Evolutionary conservation across 345 rosid species (phyloP).

Genomic region (Ceriops tagal): DNA sequence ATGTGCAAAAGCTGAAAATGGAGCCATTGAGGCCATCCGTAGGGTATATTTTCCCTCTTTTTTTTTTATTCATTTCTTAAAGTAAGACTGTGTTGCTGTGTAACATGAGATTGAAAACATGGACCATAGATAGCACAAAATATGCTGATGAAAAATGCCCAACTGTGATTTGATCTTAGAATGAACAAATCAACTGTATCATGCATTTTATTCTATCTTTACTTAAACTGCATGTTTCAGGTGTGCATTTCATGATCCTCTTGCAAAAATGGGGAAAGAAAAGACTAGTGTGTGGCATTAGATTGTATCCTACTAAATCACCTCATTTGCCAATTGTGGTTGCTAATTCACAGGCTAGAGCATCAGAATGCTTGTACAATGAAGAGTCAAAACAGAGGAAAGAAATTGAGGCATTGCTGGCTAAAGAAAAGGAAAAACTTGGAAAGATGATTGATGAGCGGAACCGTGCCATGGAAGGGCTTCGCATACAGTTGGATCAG

Average conservation of each 20-base stretch:
- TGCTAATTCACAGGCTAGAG: conserved; percentile 46
- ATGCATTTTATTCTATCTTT: neutral
- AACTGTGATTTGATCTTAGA: neutral
- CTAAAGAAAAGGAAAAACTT: conserved; percentile 53
- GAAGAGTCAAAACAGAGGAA: conserved; percentile 67
- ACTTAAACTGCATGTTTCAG: no score
- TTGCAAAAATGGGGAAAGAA: no score
- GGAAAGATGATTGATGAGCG: conserved; percentile 43
- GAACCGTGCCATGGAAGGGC: conserved; percentile 48
- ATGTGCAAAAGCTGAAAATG: conserved; percentile 68
- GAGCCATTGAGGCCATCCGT: conserved; percentile 58
- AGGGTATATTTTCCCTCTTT: conserved; percentile 38
- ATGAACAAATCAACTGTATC: neutral
- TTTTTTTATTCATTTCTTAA: neutral
- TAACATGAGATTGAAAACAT: neutral
- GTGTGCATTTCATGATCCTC: no score
- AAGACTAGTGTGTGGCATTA: no score
- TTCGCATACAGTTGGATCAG: conserved; percentile 41
- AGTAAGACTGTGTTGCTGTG: neutral
- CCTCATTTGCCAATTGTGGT: conserved; percentile 1
- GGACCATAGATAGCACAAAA: no score
- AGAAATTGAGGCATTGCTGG: conserved; percentile 59
- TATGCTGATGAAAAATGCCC: neutral
- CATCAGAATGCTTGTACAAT: conserved; percentile 47
- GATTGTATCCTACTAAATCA: no score